Percentiles rank a stretch among this genome's conserved stretches.
Conservation (phyloP, 2,329 filamentous ascomycete genomes). For the Rachicladosporium sp. region DNA sequence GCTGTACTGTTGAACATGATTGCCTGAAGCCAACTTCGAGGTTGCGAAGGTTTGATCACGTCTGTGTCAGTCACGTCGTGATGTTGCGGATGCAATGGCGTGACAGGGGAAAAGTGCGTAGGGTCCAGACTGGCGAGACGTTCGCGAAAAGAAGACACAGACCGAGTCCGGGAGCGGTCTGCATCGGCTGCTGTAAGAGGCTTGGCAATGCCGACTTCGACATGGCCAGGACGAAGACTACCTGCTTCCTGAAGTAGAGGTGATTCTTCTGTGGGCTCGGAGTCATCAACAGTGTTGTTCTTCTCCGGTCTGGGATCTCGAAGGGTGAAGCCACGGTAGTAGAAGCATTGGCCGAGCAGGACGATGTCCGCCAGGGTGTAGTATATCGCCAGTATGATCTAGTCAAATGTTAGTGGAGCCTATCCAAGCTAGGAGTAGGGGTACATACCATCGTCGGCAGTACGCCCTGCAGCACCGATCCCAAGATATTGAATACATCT, state of each 20-base stretch:
- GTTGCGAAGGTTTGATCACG: conserved; percentile 27
- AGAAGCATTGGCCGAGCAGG: conserved; percentile 80
- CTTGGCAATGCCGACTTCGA: too few relatives aligned
- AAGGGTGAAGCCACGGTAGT: conserved; percentile 81
- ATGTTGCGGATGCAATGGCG: conserved; percentile 55
- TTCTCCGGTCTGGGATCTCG: conserved; percentile 50
- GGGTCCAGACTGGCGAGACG: conserved; percentile 47
- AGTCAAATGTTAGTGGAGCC: conserved; percentile 1
- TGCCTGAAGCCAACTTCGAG: conserved; percentile 33
- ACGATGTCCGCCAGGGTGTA: conserved; percentile 89
- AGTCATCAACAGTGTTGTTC: conserved; percentile 11
- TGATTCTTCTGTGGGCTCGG: conserved; percentile 21
- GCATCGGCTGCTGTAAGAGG: conserved; percentile 14
- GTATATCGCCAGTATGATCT: conserved; percentile 83
- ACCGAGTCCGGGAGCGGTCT: conserved; percentile 16
- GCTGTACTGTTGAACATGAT: conserved; percentile 62
- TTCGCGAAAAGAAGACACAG: conserved; percentile 31
- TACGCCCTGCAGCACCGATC: conserved; percentile 82
- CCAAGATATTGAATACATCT: conserved; percentile 93
- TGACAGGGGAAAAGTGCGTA: conserved; percentile 65
- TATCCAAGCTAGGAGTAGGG: too few relatives aligned
- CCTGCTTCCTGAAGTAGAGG: conserved; percentile 13
- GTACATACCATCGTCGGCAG: conserved; percentile 72
- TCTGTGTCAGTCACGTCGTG: conserved; percentile 20
- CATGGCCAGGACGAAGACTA: neutral